Evolutionary conservation across 1,284 basidiomycete species (phyloP), one percentile per base, ranked within the genome.

Genomic region (Fistulina hepatica): DNA sequence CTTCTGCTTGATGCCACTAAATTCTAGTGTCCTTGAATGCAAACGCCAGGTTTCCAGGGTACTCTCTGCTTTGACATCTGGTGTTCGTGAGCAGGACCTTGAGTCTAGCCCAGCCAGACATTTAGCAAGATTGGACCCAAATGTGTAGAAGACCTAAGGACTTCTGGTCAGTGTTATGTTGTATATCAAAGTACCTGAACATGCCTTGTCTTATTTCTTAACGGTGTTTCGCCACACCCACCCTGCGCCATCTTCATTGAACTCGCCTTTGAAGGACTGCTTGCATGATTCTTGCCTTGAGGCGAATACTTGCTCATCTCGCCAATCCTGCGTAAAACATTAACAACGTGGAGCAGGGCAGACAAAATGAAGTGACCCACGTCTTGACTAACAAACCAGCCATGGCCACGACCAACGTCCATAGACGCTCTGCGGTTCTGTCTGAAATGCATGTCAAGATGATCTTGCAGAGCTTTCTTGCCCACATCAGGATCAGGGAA

Each of bases 221-320:
- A 92, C 66, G 0, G 93, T 91, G 55, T 98, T 97, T 52, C 72
- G 74, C 90, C 92, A 99, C 13, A 97, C 83, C 93, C 94, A 98
- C 49, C 97, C 95, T 63, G 98, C 95, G 45, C 95, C 92, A 39
- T 97, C 93, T 55, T 98, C 92, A 42, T 81, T 65, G 60, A 90
- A 97, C 61, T 97, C 94, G 46, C 81, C 78, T 65, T 90, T 89
- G 60, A 98, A 74, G 39, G 60, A 61, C 60, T 99, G 95, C 67
- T 97, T 95, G 75, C 95, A 98, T 46, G 64, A 64, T 49, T 89
- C 85, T 65, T 41, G 70, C 70, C 52, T 77, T 79, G 36, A 66
- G 60, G 55, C 56, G 45, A 56, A 62, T 41, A 37, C 57, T 56
- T 40, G 52, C 47, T 28, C 60, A 61, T 67, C 58, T 44, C 85